Conservation (phyloP, 331 rosid genomes). For the Prunus yedoensis region DNA sequence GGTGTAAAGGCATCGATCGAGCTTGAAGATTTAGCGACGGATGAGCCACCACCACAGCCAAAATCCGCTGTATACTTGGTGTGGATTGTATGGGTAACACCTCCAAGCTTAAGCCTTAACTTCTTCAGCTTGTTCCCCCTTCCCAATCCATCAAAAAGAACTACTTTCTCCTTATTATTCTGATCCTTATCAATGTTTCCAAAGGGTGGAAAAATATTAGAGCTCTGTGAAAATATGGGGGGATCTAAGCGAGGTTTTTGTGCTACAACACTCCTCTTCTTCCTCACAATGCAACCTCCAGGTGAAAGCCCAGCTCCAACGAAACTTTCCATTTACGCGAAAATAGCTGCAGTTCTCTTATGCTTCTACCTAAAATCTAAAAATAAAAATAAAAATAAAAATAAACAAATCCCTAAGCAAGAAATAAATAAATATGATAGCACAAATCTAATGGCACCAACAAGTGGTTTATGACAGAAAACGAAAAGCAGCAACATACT, state of each 20-base stretch:
- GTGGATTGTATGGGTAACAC: constrained; percentile 42
- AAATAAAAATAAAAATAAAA: no score
- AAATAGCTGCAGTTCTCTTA: neutral
- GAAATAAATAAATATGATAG: neutral
- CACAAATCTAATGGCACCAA: neutral
- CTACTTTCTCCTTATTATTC: constrained; percentile 11
- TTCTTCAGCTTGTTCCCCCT: constrained; percentile 32
- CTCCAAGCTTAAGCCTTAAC: constrained; percentile 43
- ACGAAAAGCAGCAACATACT: neutral
- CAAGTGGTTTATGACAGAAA: neutral
- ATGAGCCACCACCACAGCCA: constrained; percentile 8
- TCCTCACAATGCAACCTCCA: constrained; percentile 21
- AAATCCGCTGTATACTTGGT: constrained; percentile 9
- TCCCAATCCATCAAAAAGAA: constrained; percentile 28
- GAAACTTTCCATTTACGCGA: constrained; percentile 24
- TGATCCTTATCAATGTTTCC: constrained; percentile 15
- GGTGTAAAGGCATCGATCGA: constrained; percentile 1
- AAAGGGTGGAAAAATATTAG: constrained; percentile 12
- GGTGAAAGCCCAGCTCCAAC: constrained; percentile 16
- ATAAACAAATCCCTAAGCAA: neutral
- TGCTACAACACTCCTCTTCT: constrained; percentile 34
- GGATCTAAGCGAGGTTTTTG: constrained; percentile 36
- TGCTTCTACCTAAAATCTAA: constrained; percentile 4
- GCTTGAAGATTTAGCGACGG: neutral
- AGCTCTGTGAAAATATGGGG: constrained; percentile 20